A percentile compares a stretch with the other conserved stretches of the same genome.
These are phyloP conservation scores for Globisporangium spinosum DNA, from an alignment of 352 stramenopile species.

Conservation along the genomic window DNA sequence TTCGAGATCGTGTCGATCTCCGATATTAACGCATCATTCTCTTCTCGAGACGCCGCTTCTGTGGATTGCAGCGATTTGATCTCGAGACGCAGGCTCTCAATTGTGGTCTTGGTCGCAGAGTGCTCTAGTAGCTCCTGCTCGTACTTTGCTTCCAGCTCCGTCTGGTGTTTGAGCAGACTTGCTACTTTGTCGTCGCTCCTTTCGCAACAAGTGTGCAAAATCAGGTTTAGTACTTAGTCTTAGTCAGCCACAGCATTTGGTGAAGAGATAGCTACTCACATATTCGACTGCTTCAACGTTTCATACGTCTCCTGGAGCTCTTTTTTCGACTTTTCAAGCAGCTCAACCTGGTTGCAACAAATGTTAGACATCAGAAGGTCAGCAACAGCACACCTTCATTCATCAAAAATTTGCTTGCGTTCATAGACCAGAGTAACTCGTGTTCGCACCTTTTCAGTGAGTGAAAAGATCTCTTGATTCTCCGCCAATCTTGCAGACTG, in stretches of 20 bases:
- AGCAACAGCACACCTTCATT: neutral
- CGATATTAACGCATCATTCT: conserved; percentile 67
- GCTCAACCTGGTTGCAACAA: conserved; percentile 20
- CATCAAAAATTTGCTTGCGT: neutral
- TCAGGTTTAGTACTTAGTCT: neutral
- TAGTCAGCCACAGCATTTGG: neutral
- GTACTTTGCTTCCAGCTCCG: conserved; percentile 29
- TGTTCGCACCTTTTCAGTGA: conserved; percentile 38
- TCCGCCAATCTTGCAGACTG: conserved; percentile 27
- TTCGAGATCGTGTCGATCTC: conserved; percentile 71
- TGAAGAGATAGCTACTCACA: conserved; percentile 20
- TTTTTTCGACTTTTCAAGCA: conserved; percentile 38
- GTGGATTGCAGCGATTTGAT: conserved; percentile 48
- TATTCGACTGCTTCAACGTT: conserved; percentile 30
- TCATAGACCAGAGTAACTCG: neutral
- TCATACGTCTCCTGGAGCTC: conserved; percentile 33
- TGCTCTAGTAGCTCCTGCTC: conserved; percentile 32
- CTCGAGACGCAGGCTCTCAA: conserved; percentile 35
- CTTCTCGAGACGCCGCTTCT: conserved; percentile 54
- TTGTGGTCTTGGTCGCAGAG: conserved; percentile 24
- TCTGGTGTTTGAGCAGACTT: conserved; percentile 28
- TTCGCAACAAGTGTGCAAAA: conserved; percentile 20
- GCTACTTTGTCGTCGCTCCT: conserved; percentile 32
- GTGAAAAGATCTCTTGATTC: conserved; percentile 29
- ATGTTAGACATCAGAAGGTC: neutral